Conservation (phyloP, 805 yeast genomes). For the Wickerhamomyces kurtzmanii region DNA sequence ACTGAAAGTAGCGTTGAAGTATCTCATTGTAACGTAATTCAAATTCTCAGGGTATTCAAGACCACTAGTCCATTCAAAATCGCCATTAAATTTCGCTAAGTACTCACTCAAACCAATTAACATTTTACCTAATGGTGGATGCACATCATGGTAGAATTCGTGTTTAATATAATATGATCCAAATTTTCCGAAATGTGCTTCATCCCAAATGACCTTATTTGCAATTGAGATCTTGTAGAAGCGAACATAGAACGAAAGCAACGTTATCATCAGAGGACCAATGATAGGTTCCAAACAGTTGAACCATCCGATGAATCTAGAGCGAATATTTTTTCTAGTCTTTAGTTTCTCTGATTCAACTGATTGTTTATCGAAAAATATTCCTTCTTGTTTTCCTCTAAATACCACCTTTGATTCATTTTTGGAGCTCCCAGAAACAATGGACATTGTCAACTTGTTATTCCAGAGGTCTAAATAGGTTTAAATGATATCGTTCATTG, state of each 20-base stretch:
- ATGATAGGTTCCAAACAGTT: conserved; percentile 23
- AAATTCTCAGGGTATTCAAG: conserved; percentile 48
- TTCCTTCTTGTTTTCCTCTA: too few relatives aligned
- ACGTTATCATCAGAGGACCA: conserved; percentile 35
- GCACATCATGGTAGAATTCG: conserved; percentile 80
- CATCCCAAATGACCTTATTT: conserved; percentile 74
- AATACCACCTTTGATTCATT: too few relatives aligned
- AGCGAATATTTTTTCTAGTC: too few relatives aligned
- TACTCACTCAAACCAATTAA: conserved; percentile 70
- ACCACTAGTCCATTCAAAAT: conserved; percentile 69
- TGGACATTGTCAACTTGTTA: too few relatives aligned
- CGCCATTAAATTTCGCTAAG: conserved; percentile 73
- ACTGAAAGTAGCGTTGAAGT: conserved; percentile 62
- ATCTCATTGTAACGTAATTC: conserved; percentile 57
- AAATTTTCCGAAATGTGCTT: conserved; percentile 83
- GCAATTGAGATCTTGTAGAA: conserved; percentile 48
- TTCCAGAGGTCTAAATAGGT: too few relatives aligned
- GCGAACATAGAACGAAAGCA: conserved; percentile 42
- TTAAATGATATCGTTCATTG: too few relatives aligned
- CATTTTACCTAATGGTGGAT: conserved; percentile 82
- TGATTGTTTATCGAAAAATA: too few relatives aligned
- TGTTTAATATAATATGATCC: conserved; percentile 74
- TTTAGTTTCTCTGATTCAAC: too few relatives aligned
- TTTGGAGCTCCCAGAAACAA: too few relatives aligned
- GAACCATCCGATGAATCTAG: too few relatives aligned